A percentile compares a stretch with the other conserved stretches of the same genome.
phyloP scores from a whole-genome alignment of 2,329 filamentous ascomycete genomes.

The Penicillium sp. region DNA sequence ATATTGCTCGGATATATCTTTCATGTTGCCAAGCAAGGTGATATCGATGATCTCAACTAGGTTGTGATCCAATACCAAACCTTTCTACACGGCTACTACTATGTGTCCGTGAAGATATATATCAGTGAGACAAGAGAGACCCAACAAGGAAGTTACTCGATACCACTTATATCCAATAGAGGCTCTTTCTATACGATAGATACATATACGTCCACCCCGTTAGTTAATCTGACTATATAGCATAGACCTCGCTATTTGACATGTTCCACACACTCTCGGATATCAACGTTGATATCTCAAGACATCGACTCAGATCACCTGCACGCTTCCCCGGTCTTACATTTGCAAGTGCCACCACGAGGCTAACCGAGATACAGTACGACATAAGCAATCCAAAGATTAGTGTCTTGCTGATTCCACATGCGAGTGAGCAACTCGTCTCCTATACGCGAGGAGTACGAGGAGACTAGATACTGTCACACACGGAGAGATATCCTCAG shows the following conservation, averaged over 20 bases:
- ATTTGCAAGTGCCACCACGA: not conserved
- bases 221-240: no score
- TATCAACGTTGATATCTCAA: conserved; percentile 6
- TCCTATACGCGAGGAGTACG: not conserved
- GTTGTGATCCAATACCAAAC: not conserved
- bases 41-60: not conserved
- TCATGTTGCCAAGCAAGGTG: not conserved
- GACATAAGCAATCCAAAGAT: not conserved
- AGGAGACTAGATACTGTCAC: not conserved
- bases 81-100: not conserved
- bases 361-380: not conserved
- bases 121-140: not conserved
- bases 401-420: not conserved
- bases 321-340: not conserved
- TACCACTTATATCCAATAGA: not conserved
- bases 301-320: conserved; percentile 8
- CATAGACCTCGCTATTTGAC: conserved; percentile 7
- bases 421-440: not conserved
- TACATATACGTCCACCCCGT: no score
- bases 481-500: not conserved
- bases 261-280: conserved; percentile 11
- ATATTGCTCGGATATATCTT: not conserved
- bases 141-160: conserved; percentile 3
- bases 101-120: not conserved
- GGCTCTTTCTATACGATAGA: not conserved